Percentiles rank a stretch among this genome's conserved stretches.
Conservation (phyloP, 257 asterid genomes). For the Solanum etuberosum region DNA sequence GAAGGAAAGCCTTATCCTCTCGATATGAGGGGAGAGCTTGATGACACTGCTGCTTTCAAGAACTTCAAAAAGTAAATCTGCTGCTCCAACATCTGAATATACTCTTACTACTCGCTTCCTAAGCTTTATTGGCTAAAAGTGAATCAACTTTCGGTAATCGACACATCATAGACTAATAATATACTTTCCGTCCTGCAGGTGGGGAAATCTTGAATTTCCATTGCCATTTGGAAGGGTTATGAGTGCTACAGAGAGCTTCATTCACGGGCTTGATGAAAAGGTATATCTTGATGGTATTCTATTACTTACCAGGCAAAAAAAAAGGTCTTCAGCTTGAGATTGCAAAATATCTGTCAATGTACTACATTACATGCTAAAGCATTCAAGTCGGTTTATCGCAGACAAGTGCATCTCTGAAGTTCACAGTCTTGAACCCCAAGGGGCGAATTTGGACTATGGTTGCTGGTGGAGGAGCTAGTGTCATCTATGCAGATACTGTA, state of each 20-base stretch:
- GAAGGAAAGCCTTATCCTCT: slow-evolving; percentile 88
- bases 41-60: slow-evolving; percentile 93
- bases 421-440: slow-evolving; percentile 88
- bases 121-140: not conserved
- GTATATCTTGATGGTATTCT: slow-evolving; percentile 15
- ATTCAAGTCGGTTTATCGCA: slow-evolving; percentile 16
- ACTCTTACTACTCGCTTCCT: not conserved
- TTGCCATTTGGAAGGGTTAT: slow-evolving; percentile 92
- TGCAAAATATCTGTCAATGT: not conserved
- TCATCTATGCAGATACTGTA: slow-evolving; percentile 88
- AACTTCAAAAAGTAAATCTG: slow-evolving; percentile 77
- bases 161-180: not conserved
- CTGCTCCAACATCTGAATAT: not conserved
- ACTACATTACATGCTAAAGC: not conserved
- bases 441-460: slow-evolving; percentile 99
- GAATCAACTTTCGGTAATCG: not conserved
- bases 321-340: not conserved
- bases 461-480: slow-evolving; percentile 99
- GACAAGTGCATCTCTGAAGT: slow-evolving; percentile 98
- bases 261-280: slow-evolving; percentile 91
- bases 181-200: slow-evolving; percentile 24
- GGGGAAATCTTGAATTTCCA: slow-evolving; percentile 88
- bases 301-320: not conserved
- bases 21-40: slow-evolving; percentile 99
- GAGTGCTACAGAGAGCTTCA: slow-evolving; percentile 76